Conservation (phyloP, 371 early-diverging fungal species). For the Apophysomyces elegans region DNA sequence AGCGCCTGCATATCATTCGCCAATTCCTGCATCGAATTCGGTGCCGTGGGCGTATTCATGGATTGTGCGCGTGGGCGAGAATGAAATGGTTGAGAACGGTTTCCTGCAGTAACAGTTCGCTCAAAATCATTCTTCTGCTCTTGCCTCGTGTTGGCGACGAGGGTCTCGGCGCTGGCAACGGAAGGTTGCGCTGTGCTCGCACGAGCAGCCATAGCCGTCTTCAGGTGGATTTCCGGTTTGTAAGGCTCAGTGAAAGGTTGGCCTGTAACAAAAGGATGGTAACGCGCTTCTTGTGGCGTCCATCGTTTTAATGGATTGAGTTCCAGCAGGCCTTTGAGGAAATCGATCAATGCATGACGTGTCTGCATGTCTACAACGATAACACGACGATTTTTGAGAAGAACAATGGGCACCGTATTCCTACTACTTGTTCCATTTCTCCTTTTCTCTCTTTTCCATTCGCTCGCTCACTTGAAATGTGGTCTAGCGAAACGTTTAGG, state of each 20-base stretch:
- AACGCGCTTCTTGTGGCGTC: slow-evolving; percentile 91
- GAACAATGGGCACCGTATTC: no score
- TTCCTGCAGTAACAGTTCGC: background rate
- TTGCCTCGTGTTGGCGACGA: background rate
- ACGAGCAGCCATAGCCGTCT: background rate
- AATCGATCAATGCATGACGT: slow-evolving; percentile 83
- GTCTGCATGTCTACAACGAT: slow-evolving; percentile 62
- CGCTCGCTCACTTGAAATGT: no score
- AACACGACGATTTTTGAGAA: background rate
- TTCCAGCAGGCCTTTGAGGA: slow-evolving; percentile 83
- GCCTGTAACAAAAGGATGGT: slow-evolving; percentile 96
- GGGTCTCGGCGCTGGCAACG: background rate
- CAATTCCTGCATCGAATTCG: slow-evolving; percentile 21
- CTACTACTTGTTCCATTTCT: no score
- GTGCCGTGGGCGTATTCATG: slow-evolving; percentile 15
- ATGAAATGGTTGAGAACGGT: background rate
- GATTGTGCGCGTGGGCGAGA: slow-evolving; percentile 24
- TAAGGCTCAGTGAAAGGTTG: slow-evolving; percentile 71
- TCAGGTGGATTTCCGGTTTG: slow-evolving; percentile 43
- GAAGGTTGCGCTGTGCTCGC: background rate
- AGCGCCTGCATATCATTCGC: slow-evolving; percentile 24
- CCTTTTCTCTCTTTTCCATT: no score
- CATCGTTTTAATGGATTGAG: slow-evolving; percentile 92
- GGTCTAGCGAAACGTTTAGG: no score
- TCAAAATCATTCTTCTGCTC: background rate